A percentile compares a stretch with the other conserved stretches of the same genome.
These are phyloP conservation scores for Quercus robur DNA, from an alignment of 306 rosid genomes.

Conservation along the genomic window DNA sequence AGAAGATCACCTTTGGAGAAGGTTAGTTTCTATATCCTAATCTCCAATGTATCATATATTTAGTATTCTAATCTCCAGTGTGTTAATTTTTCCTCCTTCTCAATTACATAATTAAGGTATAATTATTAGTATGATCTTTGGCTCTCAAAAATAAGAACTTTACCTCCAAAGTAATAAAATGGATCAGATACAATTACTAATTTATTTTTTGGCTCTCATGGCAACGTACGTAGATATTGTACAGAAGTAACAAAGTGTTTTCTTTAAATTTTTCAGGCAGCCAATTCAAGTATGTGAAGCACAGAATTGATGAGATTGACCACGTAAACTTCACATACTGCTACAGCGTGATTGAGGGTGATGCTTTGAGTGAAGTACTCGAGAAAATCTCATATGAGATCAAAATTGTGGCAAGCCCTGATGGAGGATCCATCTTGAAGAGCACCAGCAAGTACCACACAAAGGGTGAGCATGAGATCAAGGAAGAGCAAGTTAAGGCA, in stretches of 20 bases:
- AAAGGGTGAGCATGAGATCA: slow-evolving; percentile 20
- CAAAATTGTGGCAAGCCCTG: slow-evolving; percentile 24
- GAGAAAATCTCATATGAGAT: slow-evolving; percentile 44
- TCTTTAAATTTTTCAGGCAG: slow-evolving; percentile 7
- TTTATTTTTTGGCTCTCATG: no score
- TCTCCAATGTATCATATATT: no score
- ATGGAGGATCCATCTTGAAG: slow-evolving; percentile 35
- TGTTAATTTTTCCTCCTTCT: no score
- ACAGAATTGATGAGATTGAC: slow-evolving; percentile 47
- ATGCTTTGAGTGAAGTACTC: slow-evolving; percentile 24
- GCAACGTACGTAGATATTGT: no score
- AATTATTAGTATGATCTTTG: no score
- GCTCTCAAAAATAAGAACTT: no score
- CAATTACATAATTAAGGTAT: no score
- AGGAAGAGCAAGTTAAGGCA: slow-evolving; percentile 32
- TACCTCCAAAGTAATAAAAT: no score
- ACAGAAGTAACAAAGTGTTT: background rate
- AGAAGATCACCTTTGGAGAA: background rate
- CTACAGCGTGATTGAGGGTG: slow-evolving; percentile 49
- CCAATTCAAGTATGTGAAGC: slow-evolving; percentile 30
- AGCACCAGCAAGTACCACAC: slow-evolving; percentile 23
- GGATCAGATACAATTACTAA: no score
- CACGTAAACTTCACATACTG: slow-evolving; percentile 26
- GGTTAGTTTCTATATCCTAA: no score
- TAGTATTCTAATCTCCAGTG: no score